Base-by-base conservation (phyloP, 345 rosid species). In the Acer saccharum region DNA sequence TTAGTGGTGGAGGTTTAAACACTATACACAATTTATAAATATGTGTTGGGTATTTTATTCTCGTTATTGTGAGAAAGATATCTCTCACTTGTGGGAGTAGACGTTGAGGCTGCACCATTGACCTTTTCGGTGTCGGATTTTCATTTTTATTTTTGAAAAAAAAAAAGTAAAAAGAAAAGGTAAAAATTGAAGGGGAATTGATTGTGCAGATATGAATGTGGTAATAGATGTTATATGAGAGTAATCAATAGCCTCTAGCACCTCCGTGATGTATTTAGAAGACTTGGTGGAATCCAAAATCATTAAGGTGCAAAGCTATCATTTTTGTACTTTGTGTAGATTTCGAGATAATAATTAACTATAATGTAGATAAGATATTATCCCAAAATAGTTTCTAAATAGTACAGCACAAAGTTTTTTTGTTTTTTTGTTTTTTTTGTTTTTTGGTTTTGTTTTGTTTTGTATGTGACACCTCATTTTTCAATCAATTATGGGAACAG, bases 271-370 rank as follows among this genome's bases (percentile, higher is more conserved):
- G 60, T 17, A 27, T 63, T 74, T 63, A 6, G 25, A 74, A 25
- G 20, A 46, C 43, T 61, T 63, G 27, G 46, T 25, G 77, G 60
- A 63, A 63, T 44, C 55, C 67, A 39, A 41, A 60, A 35, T 41
- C 54, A 73, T 72, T 20, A 60, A 72, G 44, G 67, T 41, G 55
- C 16, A 39, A 60, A 13, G 13, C 21, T 39, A 60, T 58, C 0
- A 71, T 16, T 73, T 41, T 73, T 39, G 20, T 18, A n/a, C 27
- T 17, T 48, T 64, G n/a, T 17, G 62, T 52, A 52, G 10, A 63
- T 17, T 74, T 74, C 48, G 27, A 48, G 10, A 27, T 57, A 9
- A 64, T 62, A 73, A 73, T 73, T 60, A 73, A 61, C 23, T 10
- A 73, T 14, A 18, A 63, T 63, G 44, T 61, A 27, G 11, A 14